Base-by-base conservation (phyloP, 2,329 filamentous ascomycete species). In the Aspergillus quadricinctus region DNA sequence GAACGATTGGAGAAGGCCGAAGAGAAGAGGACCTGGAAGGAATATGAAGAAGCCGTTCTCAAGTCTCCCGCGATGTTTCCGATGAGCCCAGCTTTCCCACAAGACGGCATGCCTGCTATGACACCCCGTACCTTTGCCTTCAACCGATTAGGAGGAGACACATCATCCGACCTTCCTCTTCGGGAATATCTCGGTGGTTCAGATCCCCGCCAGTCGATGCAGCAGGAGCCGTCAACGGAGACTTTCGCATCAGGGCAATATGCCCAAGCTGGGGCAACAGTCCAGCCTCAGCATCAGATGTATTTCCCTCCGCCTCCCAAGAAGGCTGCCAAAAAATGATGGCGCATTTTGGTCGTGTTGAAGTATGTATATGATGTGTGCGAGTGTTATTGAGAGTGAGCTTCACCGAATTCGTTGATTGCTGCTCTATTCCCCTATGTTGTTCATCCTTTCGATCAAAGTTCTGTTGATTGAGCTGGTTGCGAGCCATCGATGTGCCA, bases 241-340 rank as follows among this genome's bases (percentile, higher is more conserved):
- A 55, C 52, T 43, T 53, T 57, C 48, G 50, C 43, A 50, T 55
- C 50, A n/a, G 61, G 59, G 37, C 59, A 23, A 14, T 10, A 46
- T 58, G 28, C 17, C 37, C 41, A 55, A 54, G 52, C 48, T 57
- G 29, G 37, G 27, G 50, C 59, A 56, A 57, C 54, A 49, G 28
- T 55, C 41, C 64, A 57, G 43, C 53, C 57, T n/a, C 62, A 61
- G 41, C 52, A 64, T 9, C 66, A 67, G 46, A 73, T 75, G 59
- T 77, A 77, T 57, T 78, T 78, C 64, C 75, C 75, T 8, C 75
- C 75, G 21, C 75, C 75, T 9, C 75, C 75, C 10, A 76, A 74
- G 58, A 75, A 75, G 62, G 68, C 71, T 14, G 48, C 54, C 6
- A 73, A 66, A 46, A 58, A 56, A n/a, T 69, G 49, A 66, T 27